Percentiles rank a stretch among this genome's conserved stretches.
These are phyloP conservation scores for Fraxinus anomala DNA, from an alignment of 257 asterid genomes.

Conservation along the genomic window DNA sequence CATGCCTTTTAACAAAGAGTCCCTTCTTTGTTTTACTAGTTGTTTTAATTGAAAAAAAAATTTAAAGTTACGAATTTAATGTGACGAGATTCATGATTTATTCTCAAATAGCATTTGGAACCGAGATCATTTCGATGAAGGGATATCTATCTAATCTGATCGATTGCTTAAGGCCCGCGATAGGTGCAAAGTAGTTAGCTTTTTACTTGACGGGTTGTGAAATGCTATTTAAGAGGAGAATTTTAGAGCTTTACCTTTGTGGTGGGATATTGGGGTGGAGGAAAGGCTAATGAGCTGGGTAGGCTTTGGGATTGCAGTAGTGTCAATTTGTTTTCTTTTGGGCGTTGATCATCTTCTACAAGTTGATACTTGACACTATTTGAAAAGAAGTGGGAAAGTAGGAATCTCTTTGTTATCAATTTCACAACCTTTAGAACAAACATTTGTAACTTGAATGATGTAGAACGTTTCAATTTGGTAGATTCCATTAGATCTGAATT, in stretches of 20 bases:
- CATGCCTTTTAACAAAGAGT: too few species aligned
- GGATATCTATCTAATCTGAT: too few species aligned
- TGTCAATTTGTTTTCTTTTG: not conserved
- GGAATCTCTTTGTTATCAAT: not conserved
- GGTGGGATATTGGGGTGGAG: not conserved
- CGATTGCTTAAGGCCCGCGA: too few species aligned
- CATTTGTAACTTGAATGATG: not conserved
- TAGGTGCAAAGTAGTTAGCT: not conserved
- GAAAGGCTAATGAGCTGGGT: not conserved
- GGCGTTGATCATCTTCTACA: not conserved
- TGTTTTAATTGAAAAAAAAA: too few species aligned
- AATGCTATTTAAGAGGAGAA: not conserved
- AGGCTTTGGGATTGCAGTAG: not conserved
- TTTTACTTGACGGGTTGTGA: not conserved
- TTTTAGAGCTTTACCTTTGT: not conserved
- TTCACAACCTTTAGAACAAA: too few species aligned
- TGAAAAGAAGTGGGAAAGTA: not conserved
- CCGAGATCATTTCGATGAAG: too few species aligned
- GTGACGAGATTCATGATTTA: too few species aligned
- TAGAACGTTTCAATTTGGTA: not conserved
- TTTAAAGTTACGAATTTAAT: too few species aligned
- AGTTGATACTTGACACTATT: not conserved
- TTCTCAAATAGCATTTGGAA: not conserved
- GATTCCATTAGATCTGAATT: not conserved
- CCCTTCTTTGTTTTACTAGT: not conserved